Base-by-base conservation (phyloP, 2,329 filamentous ascomycete genomes). In the Ascochyta koolunga region DNA sequence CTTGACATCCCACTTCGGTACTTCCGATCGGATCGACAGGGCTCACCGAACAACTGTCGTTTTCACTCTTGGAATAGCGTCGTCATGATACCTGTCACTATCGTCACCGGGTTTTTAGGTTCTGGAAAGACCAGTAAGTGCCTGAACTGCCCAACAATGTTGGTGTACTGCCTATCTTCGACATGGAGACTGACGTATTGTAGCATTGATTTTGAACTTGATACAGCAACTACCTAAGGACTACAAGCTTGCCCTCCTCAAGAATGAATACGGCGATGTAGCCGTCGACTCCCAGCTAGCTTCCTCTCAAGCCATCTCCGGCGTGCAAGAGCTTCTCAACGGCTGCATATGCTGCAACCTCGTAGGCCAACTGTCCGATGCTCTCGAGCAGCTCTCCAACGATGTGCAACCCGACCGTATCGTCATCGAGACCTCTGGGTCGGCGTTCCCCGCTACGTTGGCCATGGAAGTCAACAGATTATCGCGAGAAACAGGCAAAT, bases 281-380 rank as follows among this genome's bases (percentile, higher is more conserved):
- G 93, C 92, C 31, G 83, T 99, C 72, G 95, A 99, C 80, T 95
- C 90, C 1, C 90, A 96, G 74, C 88, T 99, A 25, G 93, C 95
- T 15, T 83, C 89, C 0, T 89, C 89, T 13, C 86, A 86, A 43
- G 87, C 93, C 59, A 92, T 99, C 64, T 89, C 91, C 0, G 93
- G 92, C 50, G 93, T 96, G 4, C 89, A 90, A 66, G 95, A 99
- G 76, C 83, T 99, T 1, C 87, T 99, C 48, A 96, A 96, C 74
- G 95, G 93, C 62, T 98, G 95, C 78, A 98, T 99, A 76, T 99
- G 95, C 84, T 99, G 95, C 80, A 98, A 98, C 73, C 88, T 98
- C 22, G 93, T 99, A 56, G 95, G 95, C 15, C 91, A 96, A 75
- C 86, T 99, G 7, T 85, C 86, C 55, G 86, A 89, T 41, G 93